A percentile compares a stretch with the other conserved stretches of the same genome.
Conservation (phyloP, 2,329 filamentous ascomycete species). For the Alternaria ventricosa region DNA sequence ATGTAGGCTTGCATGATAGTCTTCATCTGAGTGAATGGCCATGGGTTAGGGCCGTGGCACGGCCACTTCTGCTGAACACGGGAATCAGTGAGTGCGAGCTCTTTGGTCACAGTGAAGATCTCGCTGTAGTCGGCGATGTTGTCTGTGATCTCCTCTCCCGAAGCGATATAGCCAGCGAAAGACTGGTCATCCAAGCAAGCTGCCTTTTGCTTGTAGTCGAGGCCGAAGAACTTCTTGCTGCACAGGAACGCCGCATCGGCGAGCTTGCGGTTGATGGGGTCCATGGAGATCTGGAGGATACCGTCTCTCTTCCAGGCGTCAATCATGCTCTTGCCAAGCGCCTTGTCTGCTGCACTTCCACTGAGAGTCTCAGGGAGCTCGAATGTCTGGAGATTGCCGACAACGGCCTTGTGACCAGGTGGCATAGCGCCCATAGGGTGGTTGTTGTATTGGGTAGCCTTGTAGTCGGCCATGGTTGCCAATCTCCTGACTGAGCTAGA, state of each 20-base stretch:
- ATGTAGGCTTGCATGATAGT: slow-evolving; percentile 52
- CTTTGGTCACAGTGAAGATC: slow-evolving; percentile 61
- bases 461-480: neutral
- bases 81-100: slow-evolving; percentile 49
- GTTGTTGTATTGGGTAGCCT: neutral
- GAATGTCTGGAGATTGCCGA: slow-evolving; percentile 10
- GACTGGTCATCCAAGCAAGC: slow-evolving; percentile 55
- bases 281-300: slow-evolving; percentile 14
- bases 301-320: slow-evolving; percentile 14
- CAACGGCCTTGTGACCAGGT: slow-evolving; percentile 3
- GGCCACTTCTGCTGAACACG: slow-evolving; percentile 55
- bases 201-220: slow-evolving; percentile 44
- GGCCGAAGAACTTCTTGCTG: slow-evolving; percentile 13
- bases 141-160: slow-evolving; percentile 50
- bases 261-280: slow-evolving; percentile 15
- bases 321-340: slow-evolving; percentile 14
- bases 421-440: slow-evolving; percentile 4
- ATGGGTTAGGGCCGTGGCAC: slow-evolving; percentile 59
- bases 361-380: slow-evolving; percentile 9
- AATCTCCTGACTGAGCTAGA: neutral
- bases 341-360: slow-evolving; percentile 8
- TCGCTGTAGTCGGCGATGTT: slow-evolving; percentile 61
- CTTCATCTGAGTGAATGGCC: slow-evolving; percentile 55
- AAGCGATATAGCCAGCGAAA: slow-evolving; percentile 59
- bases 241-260: slow-evolving; percentile 9